Conservation (phyloP, 2,329 filamentous ascomycete species). For the Aspergillus nomiae region DNA sequence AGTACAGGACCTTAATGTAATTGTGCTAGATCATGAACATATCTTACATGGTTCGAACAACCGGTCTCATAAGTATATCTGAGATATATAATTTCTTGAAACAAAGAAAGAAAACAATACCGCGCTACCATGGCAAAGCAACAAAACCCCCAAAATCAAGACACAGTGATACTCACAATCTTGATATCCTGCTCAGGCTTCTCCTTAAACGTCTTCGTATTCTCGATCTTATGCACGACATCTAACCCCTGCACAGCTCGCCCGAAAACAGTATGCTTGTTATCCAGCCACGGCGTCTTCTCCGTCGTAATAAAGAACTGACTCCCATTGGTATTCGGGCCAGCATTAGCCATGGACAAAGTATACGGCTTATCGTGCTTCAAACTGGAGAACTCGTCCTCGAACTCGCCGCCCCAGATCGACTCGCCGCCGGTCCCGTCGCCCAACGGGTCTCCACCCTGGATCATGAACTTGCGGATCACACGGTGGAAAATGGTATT, state of each 20-base stretch:
- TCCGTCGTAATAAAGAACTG: constrained; percentile 99
- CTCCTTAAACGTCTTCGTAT: constrained; percentile 81
- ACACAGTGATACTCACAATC: constrained; percentile 75
- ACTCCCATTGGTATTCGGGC: constrained; percentile 90
- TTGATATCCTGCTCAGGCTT: constrained; percentile 97
- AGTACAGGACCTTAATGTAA: background rate
- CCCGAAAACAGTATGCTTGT: constrained; percentile 95
- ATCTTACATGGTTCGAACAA: background rate
- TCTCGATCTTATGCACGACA: constrained; percentile 95
- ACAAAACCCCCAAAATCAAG: constrained; percentile 16
- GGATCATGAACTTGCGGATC: constrained; percentile 98
- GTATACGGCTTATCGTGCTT: constrained; percentile 97
- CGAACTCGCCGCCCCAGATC: constrained; percentile 91
- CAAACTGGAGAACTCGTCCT: constrained; percentile 88
- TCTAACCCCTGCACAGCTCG: constrained; percentile 87
- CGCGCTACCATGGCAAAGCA: background rate
- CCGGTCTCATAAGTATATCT: background rate
- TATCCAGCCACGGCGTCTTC: constrained; percentile 94
- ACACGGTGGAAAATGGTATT: constrained; percentile 96
- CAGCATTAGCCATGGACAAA: constrained; percentile 96
- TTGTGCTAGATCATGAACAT: background rate
- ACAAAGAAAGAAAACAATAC: background rate
- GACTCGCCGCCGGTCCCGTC: constrained; percentile 89
- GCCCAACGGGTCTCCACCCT: constrained; percentile 77
- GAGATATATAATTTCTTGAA: background rate